Base-by-base conservation (phyloP, 2,329 filamentous ascomycete genomes). In the Colletotrichum tamarilloi region DNA sequence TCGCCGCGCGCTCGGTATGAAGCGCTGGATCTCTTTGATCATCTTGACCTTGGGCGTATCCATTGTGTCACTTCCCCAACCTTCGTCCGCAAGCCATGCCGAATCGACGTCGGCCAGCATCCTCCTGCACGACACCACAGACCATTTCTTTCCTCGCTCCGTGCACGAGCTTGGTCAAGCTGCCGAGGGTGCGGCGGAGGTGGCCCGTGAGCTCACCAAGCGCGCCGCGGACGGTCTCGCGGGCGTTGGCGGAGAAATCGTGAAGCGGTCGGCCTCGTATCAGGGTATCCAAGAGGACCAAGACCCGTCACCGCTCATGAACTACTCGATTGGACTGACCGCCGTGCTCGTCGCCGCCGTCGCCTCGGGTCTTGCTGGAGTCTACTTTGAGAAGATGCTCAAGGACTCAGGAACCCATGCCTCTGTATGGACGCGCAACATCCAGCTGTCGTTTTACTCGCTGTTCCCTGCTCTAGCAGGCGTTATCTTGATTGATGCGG, bases 401-500 rank as follows among this genome's bases (percentile, higher is more conserved):
- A 98, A 97, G 81, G 93, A 98, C 76, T 93, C 93, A n/a, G 88
- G 90, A 0, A 88, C 89, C 2, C 89, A 91, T 60, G 92, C 92
- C 6, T 72, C 72, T 11, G 88, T 98, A 16, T 99, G 97, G 97
- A 92, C 97, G 56, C 92, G 97, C 74, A 99, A 98, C 81, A 93
- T 98, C 59, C 97, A 99, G 82, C 86, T 99, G 28, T 95, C 95
- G 1, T 94, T 98, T 80, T 99, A 98, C 85, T 98, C 95, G 1
- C 87, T 98, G 1, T 96, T 98, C 78, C 95, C 96, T 0, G 94
- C 95, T 1, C 87, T 98, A 0, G 88, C 97, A 65, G 97, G 96
- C 1, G 92, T 98, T 6, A 84, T 97, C 3, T 94, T 94, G 84
- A 94, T 95, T 75, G 97, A 99, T 77, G 97, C 96, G 30, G 90